These are phyloP conservation scores for Dioszegia crocea DNA, from an alignment of 768 basidiomycete species.

Conservation along the genomic window DNA sequence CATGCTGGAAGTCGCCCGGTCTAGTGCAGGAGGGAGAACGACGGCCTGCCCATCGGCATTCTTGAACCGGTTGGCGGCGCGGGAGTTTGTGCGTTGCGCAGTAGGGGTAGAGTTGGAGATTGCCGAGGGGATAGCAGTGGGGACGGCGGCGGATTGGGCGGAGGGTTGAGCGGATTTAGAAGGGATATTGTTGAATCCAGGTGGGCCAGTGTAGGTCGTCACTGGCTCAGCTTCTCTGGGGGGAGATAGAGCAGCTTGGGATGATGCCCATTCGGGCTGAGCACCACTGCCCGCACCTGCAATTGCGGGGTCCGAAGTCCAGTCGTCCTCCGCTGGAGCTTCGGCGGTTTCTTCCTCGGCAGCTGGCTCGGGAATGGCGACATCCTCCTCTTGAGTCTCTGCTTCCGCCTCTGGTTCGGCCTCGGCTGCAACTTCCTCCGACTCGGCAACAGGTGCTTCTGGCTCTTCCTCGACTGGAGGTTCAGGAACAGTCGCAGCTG, in stretches of 20 bases:
- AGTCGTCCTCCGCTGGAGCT: constrained; percentile 14
- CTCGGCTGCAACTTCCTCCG: constrained; percentile 29
- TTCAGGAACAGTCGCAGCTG: constrained; percentile 13
- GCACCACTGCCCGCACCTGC: constrained; percentile 33
- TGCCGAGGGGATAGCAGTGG: constrained; percentile 18
- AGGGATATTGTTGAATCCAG: constrained; percentile 46
- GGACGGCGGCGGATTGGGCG: constrained; percentile 16
- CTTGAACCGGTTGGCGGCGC: constrained; percentile 45
- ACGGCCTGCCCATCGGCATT: constrained; percentile 49
- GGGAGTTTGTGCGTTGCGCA: constrained; percentile 40
- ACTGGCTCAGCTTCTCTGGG: constrained; percentile 36
- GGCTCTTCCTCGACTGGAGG: constrained; percentile 20
- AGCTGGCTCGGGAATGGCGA: constrained; percentile 6
- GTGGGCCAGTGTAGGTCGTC: constrained; percentile 49
- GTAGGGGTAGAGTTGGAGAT: constrained; percentile 3
- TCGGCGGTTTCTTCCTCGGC: constrained; percentile 9
- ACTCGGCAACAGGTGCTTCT: constrained; percentile 25
- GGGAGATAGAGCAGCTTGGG: constrained; percentile 18
- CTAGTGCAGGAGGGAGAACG: constrained; percentile 44
- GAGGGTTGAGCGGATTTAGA: constrained; percentile 15
- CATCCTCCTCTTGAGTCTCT: constrained; percentile 20
- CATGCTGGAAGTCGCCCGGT: constrained; percentile 30
- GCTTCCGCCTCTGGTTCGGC: constrained; percentile 16
- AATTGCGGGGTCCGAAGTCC: constrained; percentile 39
- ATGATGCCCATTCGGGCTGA: constrained; percentile 36